These are phyloP conservation scores for Xylaria sp. DNA, from an alignment of 2,329 filamentous ascomycete genomes.

Conservation along the genomic window DNA sequence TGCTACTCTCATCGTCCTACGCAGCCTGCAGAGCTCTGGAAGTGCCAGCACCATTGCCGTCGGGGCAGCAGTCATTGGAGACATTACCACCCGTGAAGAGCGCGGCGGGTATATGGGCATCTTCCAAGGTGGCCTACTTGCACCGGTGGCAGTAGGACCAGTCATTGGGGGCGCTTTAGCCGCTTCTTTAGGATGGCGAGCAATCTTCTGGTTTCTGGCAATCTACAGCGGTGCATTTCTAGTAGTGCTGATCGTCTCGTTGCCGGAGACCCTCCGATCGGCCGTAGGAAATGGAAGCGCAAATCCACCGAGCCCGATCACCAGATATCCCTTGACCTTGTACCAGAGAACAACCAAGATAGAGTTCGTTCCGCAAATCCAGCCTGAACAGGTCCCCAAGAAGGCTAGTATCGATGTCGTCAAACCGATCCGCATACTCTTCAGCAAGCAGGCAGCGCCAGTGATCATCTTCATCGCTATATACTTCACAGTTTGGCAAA, in stretches of 20 bases:
- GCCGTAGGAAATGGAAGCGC: constrained; percentile 56
- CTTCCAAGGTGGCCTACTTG: constrained; percentile 51
- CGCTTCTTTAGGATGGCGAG: constrained; percentile 62
- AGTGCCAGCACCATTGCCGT: constrained; percentile 67
- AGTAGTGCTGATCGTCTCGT: constrained; percentile 53
- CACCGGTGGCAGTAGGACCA: constrained; percentile 56
- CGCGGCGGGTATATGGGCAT: constrained; percentile 65
- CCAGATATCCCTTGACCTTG: constrained; percentile 46
- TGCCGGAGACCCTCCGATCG: constrained; percentile 58
- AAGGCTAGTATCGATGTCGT: constrained; percentile 56
- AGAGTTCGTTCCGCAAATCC: constrained; percentile 35
- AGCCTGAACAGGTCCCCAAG: constrained; percentile 26
- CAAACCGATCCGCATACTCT: constrained; percentile 59
- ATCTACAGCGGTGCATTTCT: constrained; percentile 55
- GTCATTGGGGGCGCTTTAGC: constrained; percentile 63
- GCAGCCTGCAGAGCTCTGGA: constrained; percentile 63
- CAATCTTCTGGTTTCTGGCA: constrained; percentile 65
- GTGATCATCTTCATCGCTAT: constrained; percentile 60
- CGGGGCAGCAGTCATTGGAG: constrained; percentile 63
- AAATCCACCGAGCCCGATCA: constrained; percentile 39
- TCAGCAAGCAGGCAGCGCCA: constrained; percentile 55
- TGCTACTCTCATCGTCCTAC: constrained; percentile 58
- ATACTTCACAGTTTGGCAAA: constrained; percentile 65
- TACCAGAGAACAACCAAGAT: constrained; percentile 50
- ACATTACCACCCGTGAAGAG: constrained; percentile 66